A percentile compares a stretch with the other conserved stretches of the same genome.
Evolutionary conservation across 306 rosid species (phyloP).

Genomic region (peach (Prunus persica)): DNA sequence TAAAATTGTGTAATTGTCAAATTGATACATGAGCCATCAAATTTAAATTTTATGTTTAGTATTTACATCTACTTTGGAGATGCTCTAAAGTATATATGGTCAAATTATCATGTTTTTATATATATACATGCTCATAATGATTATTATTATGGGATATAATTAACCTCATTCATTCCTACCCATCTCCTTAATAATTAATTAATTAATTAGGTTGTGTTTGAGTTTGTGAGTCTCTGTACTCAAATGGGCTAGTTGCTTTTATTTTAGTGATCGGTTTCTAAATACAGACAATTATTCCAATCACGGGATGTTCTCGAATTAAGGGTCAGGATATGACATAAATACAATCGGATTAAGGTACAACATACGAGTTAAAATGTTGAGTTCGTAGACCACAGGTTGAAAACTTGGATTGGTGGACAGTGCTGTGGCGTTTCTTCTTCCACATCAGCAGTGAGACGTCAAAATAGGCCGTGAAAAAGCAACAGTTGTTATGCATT

Average conservation of each 20-base stretch:
- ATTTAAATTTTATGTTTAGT: no score
- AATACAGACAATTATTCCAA: no score
- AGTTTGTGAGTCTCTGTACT: not conserved
- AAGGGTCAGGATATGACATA: not conserved
- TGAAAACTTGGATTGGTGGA: not conserved
- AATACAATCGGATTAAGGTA: not conserved
- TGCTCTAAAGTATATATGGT: no score
- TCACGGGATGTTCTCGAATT: no score
- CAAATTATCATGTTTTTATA: no score
- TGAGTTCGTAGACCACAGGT: no score
- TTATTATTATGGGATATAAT: not conserved
- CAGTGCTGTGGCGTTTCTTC: not conserved
- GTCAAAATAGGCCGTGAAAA: not conserved
- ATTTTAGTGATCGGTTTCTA: not conserved
- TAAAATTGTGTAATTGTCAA: no score
- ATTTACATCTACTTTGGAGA: no score
- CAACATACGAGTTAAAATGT: no score
- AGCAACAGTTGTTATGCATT: no score
- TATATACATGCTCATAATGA: not conserved
- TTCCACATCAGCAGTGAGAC: not conserved
- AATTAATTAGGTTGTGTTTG: not conserved
- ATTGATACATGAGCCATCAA: no score
- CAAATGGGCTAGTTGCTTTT: not conserved
- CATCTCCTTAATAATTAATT: not conserved
- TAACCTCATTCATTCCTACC: not conserved